Base-by-base conservation (phyloP, 202 grass and related monocot genomes). In the Panicum hallii region DNA sequence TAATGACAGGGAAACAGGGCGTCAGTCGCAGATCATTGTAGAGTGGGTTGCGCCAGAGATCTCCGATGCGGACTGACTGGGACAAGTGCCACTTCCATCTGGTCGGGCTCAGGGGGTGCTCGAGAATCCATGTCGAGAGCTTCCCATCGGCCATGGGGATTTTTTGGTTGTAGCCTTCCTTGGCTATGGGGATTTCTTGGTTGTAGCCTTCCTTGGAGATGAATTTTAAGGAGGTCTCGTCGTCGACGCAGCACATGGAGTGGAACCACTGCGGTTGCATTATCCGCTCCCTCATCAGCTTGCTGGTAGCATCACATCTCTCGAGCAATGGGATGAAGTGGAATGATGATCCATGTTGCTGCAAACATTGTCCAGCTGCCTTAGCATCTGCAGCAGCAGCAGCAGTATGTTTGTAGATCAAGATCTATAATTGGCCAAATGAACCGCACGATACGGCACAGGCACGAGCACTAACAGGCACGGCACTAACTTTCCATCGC, bases 201-300 rank as follows among this genome's bases (percentile, higher is more conserved):
- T 44, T 23, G 67, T 6, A 69, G 42, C 67, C 67, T n/a, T 70
- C 42, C 40, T 46, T 70, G 1, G 67, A 70, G 43, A 70, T 44
- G 6, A 48, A 28, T 3, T 30, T 12, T 42, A 70, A 47, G 20
- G 42, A 1, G 4, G 36, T 38, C 36, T 13, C 11, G 11, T 3
- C 5, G 11, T 70, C n/a, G 11, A 70, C 46, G 67, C 42, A 47
- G 68, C 68, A 71, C 44, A 48, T 71, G 43, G 68, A 71, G 68
- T 44, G 43, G 43, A 28, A 48, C 68, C 36, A 38, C 36, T 38
- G 2, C 36, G 36, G 36, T 38, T 3, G 3, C 3, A 38, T 38
- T 3, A 38, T 38, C 36, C 4, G 36, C 4, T 4, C 36, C 36
- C 36, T 3, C 36, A 4, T 38, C 36, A 38, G 36, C 36, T 38